Percentiles rank a stretch among this genome's conserved stretches.
phyloP scores from a whole-genome alignment of 352 stramenopile genomes.

The Pilasporangium apinafurcum region DNA sequence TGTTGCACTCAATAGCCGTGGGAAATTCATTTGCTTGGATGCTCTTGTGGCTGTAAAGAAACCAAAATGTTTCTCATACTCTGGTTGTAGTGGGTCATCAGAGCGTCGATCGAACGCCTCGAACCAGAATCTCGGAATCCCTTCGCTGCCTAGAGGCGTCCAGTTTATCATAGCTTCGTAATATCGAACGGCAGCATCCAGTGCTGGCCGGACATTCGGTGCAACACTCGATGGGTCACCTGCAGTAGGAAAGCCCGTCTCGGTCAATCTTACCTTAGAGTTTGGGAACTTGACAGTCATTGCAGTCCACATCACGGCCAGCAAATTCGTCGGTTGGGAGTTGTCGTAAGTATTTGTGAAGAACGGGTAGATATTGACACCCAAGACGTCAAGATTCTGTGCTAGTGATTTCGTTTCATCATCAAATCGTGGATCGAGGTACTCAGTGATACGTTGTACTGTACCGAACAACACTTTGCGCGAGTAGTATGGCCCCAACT shows the following conservation, averaged over 20 bases:
- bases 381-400: conserved; percentile 34
- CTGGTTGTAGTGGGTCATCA: conserved; percentile 8
- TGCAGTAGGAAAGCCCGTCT: conserved; percentile 11
- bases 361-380: conserved; percentile 59
- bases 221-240: conserved; percentile 1
- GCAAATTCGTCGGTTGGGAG: conserved; percentile 12
- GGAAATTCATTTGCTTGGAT: conserved; percentile 15
- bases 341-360: conserved; percentile 49
- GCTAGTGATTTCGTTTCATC: conserved; percentile 18
- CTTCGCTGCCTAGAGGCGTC: conserved; percentile 6
- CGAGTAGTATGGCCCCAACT: conserved; percentile 9
- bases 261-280: conserved; percentile 15
- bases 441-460: conserved; percentile 46
- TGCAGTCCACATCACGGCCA: conserved; percentile 13
- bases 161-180: conserved; percentile 21
- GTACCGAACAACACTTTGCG: conserved; percentile 42
- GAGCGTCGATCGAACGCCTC: conserved; percentile 21
- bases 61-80: conserved; percentile 23
- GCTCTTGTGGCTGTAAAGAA: conserved; percentile 14
- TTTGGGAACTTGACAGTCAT: conserved; percentile 10
- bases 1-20: too few relatives aligned
- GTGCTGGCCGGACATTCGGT: conserved; percentile 10
- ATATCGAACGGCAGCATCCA: conserved; percentile 13
- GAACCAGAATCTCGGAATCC: conserved; percentile 29
- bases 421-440: conserved; percentile 27